A percentile compares a stretch with the other conserved stretches of the same genome.
These are phyloP conservation scores for Microdochium nivale DNA, from an alignment of 2,329 filamentous ascomycete species.

Conservation along the genomic window DNA sequence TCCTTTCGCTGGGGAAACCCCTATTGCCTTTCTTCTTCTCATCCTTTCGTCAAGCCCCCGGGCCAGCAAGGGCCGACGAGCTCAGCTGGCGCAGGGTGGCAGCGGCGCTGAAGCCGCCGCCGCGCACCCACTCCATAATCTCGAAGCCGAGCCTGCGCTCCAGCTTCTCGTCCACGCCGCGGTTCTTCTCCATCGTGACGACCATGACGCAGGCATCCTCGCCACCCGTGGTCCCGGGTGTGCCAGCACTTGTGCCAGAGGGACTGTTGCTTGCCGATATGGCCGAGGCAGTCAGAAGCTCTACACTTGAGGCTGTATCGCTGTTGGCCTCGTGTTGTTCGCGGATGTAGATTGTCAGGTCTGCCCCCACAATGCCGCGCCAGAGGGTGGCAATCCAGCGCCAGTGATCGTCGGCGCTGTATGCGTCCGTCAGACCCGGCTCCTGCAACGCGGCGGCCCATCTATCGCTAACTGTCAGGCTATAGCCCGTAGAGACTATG, in stretches of 20 bases:
- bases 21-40: background rate
- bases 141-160: constrained; percentile 76
- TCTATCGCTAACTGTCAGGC: constrained; percentile 67
- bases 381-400: constrained; percentile 94
- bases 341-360: constrained; percentile 65
- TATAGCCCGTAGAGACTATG: constrained; percentile 69
- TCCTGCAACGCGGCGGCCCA: constrained; percentile 46
- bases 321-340: constrained; percentile 6
- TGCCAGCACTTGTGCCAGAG: background rate
- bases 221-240: background rate
- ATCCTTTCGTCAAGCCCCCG: no score
- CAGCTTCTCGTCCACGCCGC: constrained; percentile 56
- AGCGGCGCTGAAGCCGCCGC: constrained; percentile 28
- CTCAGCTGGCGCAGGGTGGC: background rate
- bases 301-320: background rate
- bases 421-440: constrained; percentile 48
- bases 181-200: constrained; percentile 35
- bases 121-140: constrained; percentile 70
- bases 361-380: constrained; percentile 76
- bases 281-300: background rate
- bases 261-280: background rate
- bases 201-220: constrained; percentile 35
- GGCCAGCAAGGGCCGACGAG: background rate
- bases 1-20: no score
- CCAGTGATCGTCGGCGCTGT: constrained; percentile 85